These are phyloP conservation scores for Rosa chinensis DNA, from an alignment of 306 rosid genomes.

Conservation along the genomic window DNA sequence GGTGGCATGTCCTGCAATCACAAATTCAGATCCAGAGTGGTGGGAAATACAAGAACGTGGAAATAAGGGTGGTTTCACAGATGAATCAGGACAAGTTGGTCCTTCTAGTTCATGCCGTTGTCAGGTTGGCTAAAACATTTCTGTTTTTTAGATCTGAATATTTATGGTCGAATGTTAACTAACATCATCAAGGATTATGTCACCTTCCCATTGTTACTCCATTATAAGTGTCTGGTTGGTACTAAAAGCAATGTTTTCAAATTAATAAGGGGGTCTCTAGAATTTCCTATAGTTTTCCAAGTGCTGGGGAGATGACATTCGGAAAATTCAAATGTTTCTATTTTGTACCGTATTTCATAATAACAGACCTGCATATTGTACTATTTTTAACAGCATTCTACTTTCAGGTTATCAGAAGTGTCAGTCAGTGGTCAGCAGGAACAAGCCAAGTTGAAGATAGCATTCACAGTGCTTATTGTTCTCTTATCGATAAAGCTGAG, in stretches of 20 bases:
- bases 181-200: neutral
- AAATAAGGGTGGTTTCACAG: slow-evolving; percentile 66
- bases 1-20: slow-evolving; percentile 31
- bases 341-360: slow-evolving; percentile 11
- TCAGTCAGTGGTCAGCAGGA: slow-evolving; percentile 99
- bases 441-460: slow-evolving; percentile 95
- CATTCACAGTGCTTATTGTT: slow-evolving; percentile 92
- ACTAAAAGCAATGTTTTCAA: neutral
- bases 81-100: slow-evolving; percentile 88
- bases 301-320: neutral
- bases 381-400: slow-evolving; percentile 18
- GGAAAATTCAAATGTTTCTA: neutral
- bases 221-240: neutral
- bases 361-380: slow-evolving; percentile 16
- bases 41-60: slow-evolving; percentile 95
- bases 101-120: slow-evolving; percentile 92
- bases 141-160: neutral
- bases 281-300: neutral
- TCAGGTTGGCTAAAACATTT: slow-evolving; percentile 53
- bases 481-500: slow-evolving; percentile 93
- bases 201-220: neutral
- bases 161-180: neutral
- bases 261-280: neutral
- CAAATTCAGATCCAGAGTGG: slow-evolving; percentile 62
- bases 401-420: slow-evolving; percentile 90